phyloP scores from a whole-genome alignment of 352 stramenopile genomes.

The Aphanomyces astaci region DNA sequence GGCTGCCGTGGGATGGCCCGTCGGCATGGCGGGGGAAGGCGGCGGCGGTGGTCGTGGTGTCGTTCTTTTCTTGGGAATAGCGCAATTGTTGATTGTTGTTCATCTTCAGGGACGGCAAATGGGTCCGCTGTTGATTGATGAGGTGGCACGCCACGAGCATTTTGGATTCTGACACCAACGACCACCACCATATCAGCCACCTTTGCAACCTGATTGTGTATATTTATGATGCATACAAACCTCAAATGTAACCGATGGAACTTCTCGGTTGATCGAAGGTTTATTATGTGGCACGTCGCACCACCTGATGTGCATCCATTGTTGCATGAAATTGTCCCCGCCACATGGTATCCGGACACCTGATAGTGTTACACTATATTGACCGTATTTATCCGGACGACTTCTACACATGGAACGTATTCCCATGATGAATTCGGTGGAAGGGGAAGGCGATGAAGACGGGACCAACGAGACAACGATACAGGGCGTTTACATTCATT shows the following conservation, averaged over 20 bases:
- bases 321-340: neutral
- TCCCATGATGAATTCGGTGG: too few species aligned
- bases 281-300: neutral
- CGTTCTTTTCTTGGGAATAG: too few species aligned
- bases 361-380: neutral
- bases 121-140: neutral
- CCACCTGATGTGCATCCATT: constrained; percentile 1
- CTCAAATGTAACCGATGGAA: neutral
- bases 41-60: neutral
- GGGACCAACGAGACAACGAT: too few species aligned
- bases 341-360: neutral
- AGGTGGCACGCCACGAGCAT: constrained; percentile 10
- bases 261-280: neutral
- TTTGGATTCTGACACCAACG: constrained; percentile 16
- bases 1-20: too few species aligned
- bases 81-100: too few species aligned
- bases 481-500: too few species aligned
- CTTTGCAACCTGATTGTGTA: too few species aligned
- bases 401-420: too few species aligned
- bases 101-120: neutral
- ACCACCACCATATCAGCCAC: neutral
- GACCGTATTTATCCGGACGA: neutral
- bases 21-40: neutral
- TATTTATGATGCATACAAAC: constrained; percentile 7
- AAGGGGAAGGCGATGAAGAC: too few species aligned